Conservation (phyloP, 148 eudicot species). For the Salicornia ramosissima region DNA sequence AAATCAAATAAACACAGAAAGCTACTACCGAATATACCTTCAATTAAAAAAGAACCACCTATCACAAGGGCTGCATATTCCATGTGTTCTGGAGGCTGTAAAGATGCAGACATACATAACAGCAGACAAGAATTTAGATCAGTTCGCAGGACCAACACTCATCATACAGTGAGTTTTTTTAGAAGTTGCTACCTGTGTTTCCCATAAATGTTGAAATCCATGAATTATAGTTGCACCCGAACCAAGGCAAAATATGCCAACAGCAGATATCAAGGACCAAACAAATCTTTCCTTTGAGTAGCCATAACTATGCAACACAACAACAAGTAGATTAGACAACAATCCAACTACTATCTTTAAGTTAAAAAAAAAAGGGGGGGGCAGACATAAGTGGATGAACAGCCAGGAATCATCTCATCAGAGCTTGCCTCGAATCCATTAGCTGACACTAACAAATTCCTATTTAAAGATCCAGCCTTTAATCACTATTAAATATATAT, state of each 20-base stretch:
- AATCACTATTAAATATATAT: neutral
- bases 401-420: neutral
- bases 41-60: constrained; percentile 91
- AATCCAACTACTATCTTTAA: neutral
- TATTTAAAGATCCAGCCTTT: no score
- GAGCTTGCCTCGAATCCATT: neutral
- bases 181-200: constrained; percentile 51
- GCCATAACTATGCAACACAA: constrained; percentile 64
- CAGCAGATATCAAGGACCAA: constrained; percentile 99
- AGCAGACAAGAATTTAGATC: neutral
- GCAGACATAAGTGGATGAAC: neutral
- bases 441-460: neutral
- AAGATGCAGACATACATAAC: constrained; percentile 8
- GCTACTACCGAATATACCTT: constrained; percentile 46
- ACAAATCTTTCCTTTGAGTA: constrained; percentile 97
- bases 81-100: constrained; percentile 77
- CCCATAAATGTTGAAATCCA: constrained; percentile 88
- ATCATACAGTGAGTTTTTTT: neutral
- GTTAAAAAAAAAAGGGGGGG: neutral
- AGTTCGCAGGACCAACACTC: neutral
- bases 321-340: constrained; percentile 17
- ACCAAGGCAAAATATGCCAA: constrained; percentile 97
- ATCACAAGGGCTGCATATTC: constrained; percentile 88
- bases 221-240: constrained; percentile 95
- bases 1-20: constrained; percentile 10